Conservation (phyloP, 768 basidiomycete genomes). For the Amanita pseudoporphyria region DNA sequence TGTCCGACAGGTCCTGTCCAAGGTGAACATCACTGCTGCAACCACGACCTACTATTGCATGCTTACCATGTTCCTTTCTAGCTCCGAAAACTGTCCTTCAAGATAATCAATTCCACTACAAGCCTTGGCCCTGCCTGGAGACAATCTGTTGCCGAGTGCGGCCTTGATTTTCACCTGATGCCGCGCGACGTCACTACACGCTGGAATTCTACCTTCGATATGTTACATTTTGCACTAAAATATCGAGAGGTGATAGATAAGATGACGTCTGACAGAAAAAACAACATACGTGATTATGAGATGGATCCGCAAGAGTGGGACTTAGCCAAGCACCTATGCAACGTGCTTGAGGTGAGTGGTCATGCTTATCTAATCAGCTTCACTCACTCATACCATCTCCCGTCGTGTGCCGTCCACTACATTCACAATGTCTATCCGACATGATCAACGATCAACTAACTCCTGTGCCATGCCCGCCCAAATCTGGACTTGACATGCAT, state of each 20-base stretch:
- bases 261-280: conserved; percentile 14
- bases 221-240: conserved; percentile 23
- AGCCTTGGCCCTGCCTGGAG: conserved; percentile 1
- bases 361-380: not conserved
- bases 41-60: not conserved
- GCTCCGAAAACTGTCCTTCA: not conserved
- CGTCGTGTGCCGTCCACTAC: not conserved
- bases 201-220: too few relatives aligned
- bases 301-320: conserved; percentile 22
- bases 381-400: not conserved
- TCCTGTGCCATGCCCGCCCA: not conserved
- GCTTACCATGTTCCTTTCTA: not conserved
- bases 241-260: conserved; percentile 18
- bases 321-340: conserved; percentile 19
- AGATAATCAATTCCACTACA: conserved; percentile 2
- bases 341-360: conserved; percentile 21
- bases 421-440: not conserved
- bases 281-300: conserved; percentile 18
- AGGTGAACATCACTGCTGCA: not conserved
- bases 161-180: conserved; percentile 12
- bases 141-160: not conserved
- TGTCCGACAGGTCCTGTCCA: conserved; percentile 2
- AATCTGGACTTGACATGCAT: not conserved
- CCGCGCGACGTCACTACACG: conserved; percentile 27
- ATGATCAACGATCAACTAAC: not conserved